phyloP scores from a whole-genome alignment of 192 early-diverging fungal genomes.

The Backusella mclennaniae region DNA sequence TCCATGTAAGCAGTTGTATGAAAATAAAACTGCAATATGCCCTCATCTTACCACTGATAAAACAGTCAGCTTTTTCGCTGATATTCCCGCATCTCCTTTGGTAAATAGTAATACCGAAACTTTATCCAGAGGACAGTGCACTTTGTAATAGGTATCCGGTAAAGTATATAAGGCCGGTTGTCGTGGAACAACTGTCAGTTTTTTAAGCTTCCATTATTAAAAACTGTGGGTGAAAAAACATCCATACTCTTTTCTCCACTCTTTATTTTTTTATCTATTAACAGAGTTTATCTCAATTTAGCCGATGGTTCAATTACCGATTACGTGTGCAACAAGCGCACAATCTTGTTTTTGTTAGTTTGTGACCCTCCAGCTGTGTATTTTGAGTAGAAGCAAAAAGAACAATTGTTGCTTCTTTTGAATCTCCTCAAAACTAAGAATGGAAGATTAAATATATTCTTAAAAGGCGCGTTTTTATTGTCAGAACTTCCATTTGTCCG shows the following conservation, averaged over 20 bases:
- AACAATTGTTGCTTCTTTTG: not conserved
- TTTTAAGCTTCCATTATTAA: not conserved
- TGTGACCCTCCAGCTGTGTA: not conserved
- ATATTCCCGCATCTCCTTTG: slow-evolving; percentile 1
- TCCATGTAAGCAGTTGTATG: not conserved
- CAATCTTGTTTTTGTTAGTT: not conserved
- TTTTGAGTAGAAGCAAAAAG: not conserved
- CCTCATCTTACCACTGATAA: not conserved
- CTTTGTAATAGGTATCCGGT: not conserved
- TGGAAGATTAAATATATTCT: not conserved
- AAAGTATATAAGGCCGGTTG: not conserved
- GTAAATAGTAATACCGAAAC: not conserved
- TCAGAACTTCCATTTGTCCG: not conserved
- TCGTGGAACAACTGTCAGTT: not conserved
- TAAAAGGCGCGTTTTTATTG: not conserved
- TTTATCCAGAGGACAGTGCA: slow-evolving; percentile 9
- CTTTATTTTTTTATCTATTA: not conserved
- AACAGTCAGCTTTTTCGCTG: not conserved
- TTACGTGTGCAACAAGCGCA: not conserved
- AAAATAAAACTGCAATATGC: not conserved
- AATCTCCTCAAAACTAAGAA: not conserved
- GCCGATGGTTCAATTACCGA: not conserved
- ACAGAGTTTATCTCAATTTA: not conserved
- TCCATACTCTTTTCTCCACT: not conserved
- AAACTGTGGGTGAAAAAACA: slow-evolving; percentile 1